phyloP scores from a whole-genome alignment of 2,329 filamentous ascomycete species.

The Microcyclosporella mali region DNA sequence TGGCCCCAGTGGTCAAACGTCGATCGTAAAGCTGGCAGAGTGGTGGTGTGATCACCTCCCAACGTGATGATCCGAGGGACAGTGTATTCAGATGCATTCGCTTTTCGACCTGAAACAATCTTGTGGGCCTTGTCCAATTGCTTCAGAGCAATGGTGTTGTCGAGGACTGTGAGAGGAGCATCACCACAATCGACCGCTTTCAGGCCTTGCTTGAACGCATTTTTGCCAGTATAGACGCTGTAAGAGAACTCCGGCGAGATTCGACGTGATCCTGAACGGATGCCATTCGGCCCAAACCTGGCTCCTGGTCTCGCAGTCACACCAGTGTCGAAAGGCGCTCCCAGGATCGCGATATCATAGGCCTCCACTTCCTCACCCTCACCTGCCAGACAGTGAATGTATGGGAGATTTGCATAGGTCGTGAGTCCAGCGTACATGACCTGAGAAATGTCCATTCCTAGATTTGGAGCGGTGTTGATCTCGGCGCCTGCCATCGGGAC shows the following conservation, averaged over 20 bases:
- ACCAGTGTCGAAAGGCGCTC: conserved; percentile 46
- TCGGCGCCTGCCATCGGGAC: conserved; percentile 27
- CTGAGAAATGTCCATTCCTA: conserved; percentile 20
- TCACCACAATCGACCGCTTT: conserved; percentile 52
- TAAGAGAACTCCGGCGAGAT: conserved; percentile 39
- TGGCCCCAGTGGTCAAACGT: conserved; percentile 47
- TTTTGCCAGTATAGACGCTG: conserved; percentile 45
- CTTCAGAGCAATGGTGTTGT: conserved; percentile 50
- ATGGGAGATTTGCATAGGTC: conserved; percentile 45
- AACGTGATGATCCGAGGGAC: conserved; percentile 49
- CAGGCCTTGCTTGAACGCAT: conserved; percentile 39
- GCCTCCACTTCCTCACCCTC: conserved; percentile 33
- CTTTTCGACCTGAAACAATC: conserved; percentile 41
- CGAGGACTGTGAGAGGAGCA: conserved; percentile 40
- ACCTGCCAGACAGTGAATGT: conserved; percentile 41
- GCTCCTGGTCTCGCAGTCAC: conserved; percentile 50
- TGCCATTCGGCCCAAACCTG: conserved; percentile 48
- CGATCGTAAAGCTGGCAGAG: conserved; percentile 47
- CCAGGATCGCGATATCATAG: conserved; percentile 46
- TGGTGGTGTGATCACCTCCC: conserved; percentile 53
- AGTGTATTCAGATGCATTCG: conserved; percentile 37
- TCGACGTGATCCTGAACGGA: conserved; percentile 44
- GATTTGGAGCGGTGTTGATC: conserved; percentile 5
- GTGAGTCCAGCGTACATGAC: conserved; percentile 37
- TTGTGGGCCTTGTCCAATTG: conserved; percentile 50